Evolutionary conservation across 2,329 filamentous ascomycete species (phyloP).

Genomic region (Fusarium sublunatum): DNA sequence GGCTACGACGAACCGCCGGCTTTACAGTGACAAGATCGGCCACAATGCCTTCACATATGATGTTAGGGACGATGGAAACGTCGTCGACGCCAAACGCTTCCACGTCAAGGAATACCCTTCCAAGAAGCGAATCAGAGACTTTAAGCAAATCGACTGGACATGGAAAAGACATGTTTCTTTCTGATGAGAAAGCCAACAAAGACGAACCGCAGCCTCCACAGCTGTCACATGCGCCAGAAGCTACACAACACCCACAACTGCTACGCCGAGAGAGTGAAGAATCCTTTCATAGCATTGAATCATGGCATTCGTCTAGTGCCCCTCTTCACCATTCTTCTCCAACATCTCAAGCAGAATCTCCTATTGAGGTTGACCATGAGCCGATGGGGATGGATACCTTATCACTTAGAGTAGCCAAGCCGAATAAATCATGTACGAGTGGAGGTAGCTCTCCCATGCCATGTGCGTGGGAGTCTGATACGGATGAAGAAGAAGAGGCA

Average conservation of each 20-base stretch:
- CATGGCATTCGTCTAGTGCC: conserved; percentile 60
- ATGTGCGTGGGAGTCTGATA: conserved; percentile 42
- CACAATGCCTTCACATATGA: conserved; percentile 48
- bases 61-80: conserved; percentile 38
- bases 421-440: conserved; percentile 11
- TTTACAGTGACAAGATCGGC: conserved; percentile 47
- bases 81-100: conserved; percentile 43
- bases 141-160: not conserved
- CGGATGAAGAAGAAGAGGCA: conserved; percentile 39
- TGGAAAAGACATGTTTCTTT: not conserved
- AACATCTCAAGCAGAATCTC: conserved; percentile 54
- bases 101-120: conserved; percentile 46
- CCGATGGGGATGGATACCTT: conserved; percentile 9
- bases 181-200: conserved; percentile 3
- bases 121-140: conserved; percentile 10
- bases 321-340: conserved; percentile 58
- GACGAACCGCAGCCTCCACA: conserved; percentile 11
- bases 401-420: conserved; percentile 4
- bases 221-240: conserved; percentile 2
- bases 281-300: conserved; percentile 66
- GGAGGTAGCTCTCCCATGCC: conserved; percentile 26
- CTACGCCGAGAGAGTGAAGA: conserved; percentile 51
- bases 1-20: conserved; percentile 47
- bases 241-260: conserved; percentile 17
- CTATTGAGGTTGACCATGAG: conserved; percentile 42